Evolutionary conservation across 495 filamentous ascomycete genomes (phyloP).

Genomic region (Podospora anserina): DNA sequence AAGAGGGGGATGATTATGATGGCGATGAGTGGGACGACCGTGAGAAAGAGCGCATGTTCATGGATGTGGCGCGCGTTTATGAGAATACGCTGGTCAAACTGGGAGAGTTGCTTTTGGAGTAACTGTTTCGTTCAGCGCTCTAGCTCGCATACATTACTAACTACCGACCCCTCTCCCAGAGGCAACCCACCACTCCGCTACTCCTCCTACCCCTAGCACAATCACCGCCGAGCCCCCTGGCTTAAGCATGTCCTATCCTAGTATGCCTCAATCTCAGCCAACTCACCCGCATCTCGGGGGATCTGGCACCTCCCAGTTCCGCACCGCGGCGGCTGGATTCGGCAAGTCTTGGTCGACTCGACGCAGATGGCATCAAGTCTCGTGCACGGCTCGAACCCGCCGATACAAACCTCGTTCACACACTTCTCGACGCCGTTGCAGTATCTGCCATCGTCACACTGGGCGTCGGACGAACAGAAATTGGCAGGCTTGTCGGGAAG

Average conservation of each 20-base stretch:
- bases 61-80: constrained; percentile 74
- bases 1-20: constrained; percentile 25
- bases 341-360: constrained; percentile 15
- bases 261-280: background rate
- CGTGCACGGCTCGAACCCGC: constrained; percentile 5
- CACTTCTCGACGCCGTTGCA: constrained; percentile 22
- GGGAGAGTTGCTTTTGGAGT: constrained; percentile 50
- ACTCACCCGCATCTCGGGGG: background rate
- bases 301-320: background rate
- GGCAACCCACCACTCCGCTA: background rate
- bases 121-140: background rate
- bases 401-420: constrained; percentile 16
- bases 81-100: constrained; percentile 72
- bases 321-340: background rate
- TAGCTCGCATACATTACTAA: background rate
- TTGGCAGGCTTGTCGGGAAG: constrained; percentile 19
- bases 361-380: constrained; percentile 6
- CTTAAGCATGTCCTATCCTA: background rate
- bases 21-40: constrained; percentile 24
- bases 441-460: constrained; percentile 14
- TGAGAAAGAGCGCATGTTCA: constrained; percentile 45
- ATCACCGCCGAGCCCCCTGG: background rate
- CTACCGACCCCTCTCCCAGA: background rate
- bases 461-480: constrained; percentile 14
- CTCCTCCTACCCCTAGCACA: background rate